Percentiles rank a stretch among this genome's conserved stretches.
These are phyloP conservation scores for Bipolaris sorokiniana DNA, from an alignment of 2,329 filamentous ascomycete genomes.

Conservation along the genomic window DNA sequence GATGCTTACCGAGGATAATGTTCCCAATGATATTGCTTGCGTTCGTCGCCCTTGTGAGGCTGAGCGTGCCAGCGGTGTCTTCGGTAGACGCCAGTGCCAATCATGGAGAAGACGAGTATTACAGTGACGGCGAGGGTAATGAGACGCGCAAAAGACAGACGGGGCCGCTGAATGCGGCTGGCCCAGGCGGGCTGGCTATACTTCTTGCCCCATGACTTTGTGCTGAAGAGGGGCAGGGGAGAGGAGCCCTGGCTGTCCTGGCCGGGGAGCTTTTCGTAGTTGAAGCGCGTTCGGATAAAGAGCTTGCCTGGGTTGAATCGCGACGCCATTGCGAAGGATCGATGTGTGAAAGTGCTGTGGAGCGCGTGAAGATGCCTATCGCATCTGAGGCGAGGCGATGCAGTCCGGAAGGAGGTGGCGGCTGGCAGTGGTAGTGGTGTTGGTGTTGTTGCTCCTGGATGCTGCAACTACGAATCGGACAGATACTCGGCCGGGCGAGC, in stretches of 20 bases:
- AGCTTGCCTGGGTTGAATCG: slow-evolving; percentile 55
- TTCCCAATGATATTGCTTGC: slow-evolving; percentile 54
- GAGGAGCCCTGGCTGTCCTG: slow-evolving; percentile 51
- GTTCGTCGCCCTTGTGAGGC: slow-evolving; percentile 42
- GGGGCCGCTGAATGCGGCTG: slow-evolving; percentile 50
- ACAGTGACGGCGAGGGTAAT: slow-evolving; percentile 51
- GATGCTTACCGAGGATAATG: slow-evolving; percentile 50
- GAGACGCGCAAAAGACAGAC: slow-evolving; percentile 52
- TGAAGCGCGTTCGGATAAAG: slow-evolving; percentile 52
- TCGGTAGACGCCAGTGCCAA: slow-evolving; percentile 52
- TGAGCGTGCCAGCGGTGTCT: slow-evolving; percentile 44
- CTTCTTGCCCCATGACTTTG: slow-evolving; percentile 46
- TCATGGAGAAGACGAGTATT: slow-evolving; percentile 50
- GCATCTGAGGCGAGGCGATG: slow-evolving; percentile 37
- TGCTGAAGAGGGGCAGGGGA: slow-evolving; percentile 48
- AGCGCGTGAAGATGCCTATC: slow-evolving; percentile 33
- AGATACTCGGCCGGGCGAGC: slow-evolving; percentile 23
- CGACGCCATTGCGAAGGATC: slow-evolving; percentile 38
- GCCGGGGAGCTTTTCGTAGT: slow-evolving; percentile 55
- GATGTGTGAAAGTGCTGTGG: slow-evolving; percentile 18
- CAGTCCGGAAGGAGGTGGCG: slow-evolving; percentile 6
- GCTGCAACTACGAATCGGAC: background rate
- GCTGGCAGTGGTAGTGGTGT: background rate
- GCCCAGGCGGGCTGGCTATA: slow-evolving; percentile 46
- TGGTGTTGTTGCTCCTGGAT: background rate